Evolutionary conservation across 257 asterid species (phyloP), one percentile per base, ranked within the genome.

Genomic region (Mentha longifolia): DNA sequence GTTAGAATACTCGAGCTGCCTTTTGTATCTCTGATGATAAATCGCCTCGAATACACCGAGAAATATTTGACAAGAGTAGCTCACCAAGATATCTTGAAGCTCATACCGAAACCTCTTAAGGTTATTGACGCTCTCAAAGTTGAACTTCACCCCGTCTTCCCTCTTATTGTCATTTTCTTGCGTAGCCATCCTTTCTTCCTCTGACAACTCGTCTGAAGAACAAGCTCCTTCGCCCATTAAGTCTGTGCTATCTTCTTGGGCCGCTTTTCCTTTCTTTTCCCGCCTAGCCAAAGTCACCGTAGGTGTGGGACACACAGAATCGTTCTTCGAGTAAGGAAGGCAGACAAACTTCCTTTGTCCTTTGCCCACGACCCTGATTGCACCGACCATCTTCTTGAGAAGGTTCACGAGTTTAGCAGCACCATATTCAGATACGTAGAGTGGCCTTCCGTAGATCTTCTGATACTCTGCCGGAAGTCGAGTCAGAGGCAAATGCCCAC

Each of bases 71-170:
- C 91, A 90, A 15, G 96, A 90, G 75, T 81, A 95, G 82, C 98
- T 90, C 52, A 92, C 99, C 65, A 95, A 67, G 68, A 95, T 92
- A 31, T 95, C 99, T 83, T 89, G 92, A 57, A 95, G 96, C 83
- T 95, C 96, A 30, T 83, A 82, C 72, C 81, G 90, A 63, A 95
- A 95, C 35, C 74, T 76, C 11, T 77, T 78, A 22, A 95, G 84
- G 81, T 68, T 79, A 67, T 79, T 76, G 42, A 67, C 56, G 60
- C 46, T n/a, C 46, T 69, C 60, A 57, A 69, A 54, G 70, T 76
- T 65, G 42, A 55, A 73, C 15, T 72, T 77, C 60, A 64, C 81
- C 54, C 39, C 70, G 20, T 57, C 74, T 61, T 50, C 35, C n/a
- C 37, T 62, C 20, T 9, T 42, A 52, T 35, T 58, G 9, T 57